Percentiles rank a stretch among this genome's conserved stretches.
Conservation (phyloP, 1,284 basidiomycete species). For the Cronartium ribicola region DNA sequence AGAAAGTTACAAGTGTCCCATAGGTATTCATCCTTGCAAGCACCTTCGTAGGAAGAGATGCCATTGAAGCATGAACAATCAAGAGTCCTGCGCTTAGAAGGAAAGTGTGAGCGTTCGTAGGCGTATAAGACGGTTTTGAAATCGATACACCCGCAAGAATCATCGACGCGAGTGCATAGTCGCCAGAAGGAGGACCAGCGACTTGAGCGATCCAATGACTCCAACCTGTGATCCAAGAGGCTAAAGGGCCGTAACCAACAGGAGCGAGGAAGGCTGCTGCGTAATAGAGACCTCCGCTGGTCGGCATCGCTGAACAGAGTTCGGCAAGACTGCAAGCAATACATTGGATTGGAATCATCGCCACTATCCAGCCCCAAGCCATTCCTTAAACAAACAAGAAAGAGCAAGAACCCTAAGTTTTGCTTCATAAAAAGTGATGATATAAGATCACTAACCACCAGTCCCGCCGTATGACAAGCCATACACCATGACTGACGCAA, state of each 20-base stretch:
- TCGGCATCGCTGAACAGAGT: constrained; percentile 68
- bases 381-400: constrained; percentile 56
- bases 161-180: constrained; percentile 70
- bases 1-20: neutral
- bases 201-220: constrained; percentile 62
- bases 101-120: constrained; percentile 44
- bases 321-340: constrained; percentile 69
- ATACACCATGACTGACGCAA: neutral
- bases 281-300: constrained; percentile 68
- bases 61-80: neutral
- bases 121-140: neutral
- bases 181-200: constrained; percentile 67
- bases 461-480: neutral
- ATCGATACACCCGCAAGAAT: constrained; percentile 67
- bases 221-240: constrained; percentile 71
- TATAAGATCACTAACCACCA: neutral
- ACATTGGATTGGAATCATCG: constrained; percentile 64
- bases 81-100: constrained; percentile 41
- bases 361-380: constrained; percentile 72
- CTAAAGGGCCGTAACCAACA: constrained; percentile 59
- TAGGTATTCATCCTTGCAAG: neutral
- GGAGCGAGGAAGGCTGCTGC: constrained; percentile 68
- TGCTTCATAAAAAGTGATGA: neutral
- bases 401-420: neutral
- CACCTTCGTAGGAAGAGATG: neutral